Evolutionary conservation across 495 filamentous ascomycete species (phyloP), one percentile per base, ranked within the genome.

Genomic region (Penicillium cosmopolitanum): DNA sequence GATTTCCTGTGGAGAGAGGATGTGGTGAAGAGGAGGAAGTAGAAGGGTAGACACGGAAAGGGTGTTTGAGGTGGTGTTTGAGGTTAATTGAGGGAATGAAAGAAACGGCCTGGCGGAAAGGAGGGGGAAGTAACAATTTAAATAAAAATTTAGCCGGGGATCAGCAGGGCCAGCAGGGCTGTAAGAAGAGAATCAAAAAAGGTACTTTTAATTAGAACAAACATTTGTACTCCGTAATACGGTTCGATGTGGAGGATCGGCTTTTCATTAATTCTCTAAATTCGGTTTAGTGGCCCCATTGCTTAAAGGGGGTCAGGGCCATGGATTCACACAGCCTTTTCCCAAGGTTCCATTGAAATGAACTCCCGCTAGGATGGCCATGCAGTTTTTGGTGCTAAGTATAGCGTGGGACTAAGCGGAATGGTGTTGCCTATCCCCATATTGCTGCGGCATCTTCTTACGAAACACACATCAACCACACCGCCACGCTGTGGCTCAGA

Each of bases 231-330:
- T 15, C 46, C 23, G 46, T 48, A 54, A 50, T 50, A 48, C 51
- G 34, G 25, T 53, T 36, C 18, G 51, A 65, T 62, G 58, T 67
- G 62, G 62, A 63, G 62, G 66, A 68, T 66, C 66, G 60, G 57
- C 63, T 56, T 34, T 43, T 43, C 28, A 44, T 51, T 46, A 56
- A 38, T 42, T 16, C 42, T 19, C 42, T 44, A 4, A 28, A 51
- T 33, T 54, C 31, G 52, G 19, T 19, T 62, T 57, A 60, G 50
- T 56, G 21, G 25, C 54, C 43, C 12, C 35, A 56, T 25, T 44
- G 38, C 50, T 15, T 47, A 54, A 56, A 33, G 28, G 43, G 42
- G 31, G n/a, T 47, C 33, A 16, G 34, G 5, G 8, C 34, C 16
- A 19, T 2, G 21, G 11, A 31, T 42, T 10, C 19, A 34, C 19